These are phyloP conservation scores for Neonectria punicea DNA, from an alignment of 2,329 filamentous ascomycete genomes.

Conservation along the genomic window DNA sequence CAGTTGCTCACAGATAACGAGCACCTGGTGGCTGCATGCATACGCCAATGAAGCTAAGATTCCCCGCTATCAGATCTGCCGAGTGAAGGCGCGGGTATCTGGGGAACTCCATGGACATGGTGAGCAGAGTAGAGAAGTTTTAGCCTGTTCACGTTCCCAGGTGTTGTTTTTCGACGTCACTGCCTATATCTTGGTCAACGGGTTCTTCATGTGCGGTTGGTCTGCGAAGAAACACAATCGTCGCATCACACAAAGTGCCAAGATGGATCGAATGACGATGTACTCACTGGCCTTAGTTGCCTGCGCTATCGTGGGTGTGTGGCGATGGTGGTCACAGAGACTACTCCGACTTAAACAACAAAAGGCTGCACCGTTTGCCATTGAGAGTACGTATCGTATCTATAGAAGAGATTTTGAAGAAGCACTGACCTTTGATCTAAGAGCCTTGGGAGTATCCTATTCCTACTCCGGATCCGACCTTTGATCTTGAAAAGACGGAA, in stretches of 20 bases:
- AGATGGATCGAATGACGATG: background rate
- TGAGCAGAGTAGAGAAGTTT: background rate
- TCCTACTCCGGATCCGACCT: background rate
- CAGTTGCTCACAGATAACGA: background rate
- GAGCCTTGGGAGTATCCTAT: constrained; percentile 8
- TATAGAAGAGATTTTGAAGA: background rate
- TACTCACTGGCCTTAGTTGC: background rate
- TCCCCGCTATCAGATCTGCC: background rate
- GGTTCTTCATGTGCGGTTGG: no score
- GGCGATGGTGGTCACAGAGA: background rate
- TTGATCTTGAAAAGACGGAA: constrained; percentile 5
- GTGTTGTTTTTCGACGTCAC: background rate
- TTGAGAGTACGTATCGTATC: background rate
- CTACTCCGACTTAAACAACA: background rate
- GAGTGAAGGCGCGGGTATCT: constrained; percentile 14
- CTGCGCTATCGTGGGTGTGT: background rate
- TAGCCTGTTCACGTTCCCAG: background rate
- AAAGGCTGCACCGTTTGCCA: background rate
- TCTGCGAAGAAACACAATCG: background rate
- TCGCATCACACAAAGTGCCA: background rate
- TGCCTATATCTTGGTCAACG: background rate
- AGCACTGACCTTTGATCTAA: background rate
- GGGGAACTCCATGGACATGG: background rate
- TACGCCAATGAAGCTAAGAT: background rate
- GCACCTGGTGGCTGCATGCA: background rate